Percentiles rank a stretch among this genome's conserved stretches.
These are phyloP conservation scores for Aspergillus awamori DNA, from an alignment of 2,329 filamentous ascomycete species.

Conservation along the genomic window DNA sequence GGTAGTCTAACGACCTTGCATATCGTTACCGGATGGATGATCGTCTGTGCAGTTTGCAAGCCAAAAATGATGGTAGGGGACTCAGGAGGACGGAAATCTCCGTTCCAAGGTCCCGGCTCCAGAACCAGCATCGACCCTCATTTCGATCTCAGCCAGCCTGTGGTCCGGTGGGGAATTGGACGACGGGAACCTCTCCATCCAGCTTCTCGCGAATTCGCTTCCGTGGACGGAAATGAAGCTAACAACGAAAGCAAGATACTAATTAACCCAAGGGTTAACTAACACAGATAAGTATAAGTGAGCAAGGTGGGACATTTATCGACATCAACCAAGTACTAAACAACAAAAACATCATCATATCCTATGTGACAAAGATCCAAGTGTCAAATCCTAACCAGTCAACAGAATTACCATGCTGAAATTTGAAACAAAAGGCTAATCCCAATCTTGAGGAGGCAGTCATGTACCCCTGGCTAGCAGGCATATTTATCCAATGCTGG, in stretches of 20 bases:
- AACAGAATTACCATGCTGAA: neutral
- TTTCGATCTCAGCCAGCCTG: constrained; percentile 5
- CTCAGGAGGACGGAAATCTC: neutral
- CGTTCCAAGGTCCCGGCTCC: neutral
- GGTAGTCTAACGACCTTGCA: neutral
- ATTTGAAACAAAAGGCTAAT: neutral
- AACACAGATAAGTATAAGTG: neutral
- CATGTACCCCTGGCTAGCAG: neutral
- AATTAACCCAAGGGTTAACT: neutral
- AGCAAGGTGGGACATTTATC: neutral
- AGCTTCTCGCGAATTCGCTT: neutral
- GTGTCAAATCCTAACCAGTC: neutral
- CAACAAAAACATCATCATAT: too few species aligned
- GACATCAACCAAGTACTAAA: neutral
- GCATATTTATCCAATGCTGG: neutral
- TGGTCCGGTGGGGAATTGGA: constrained; percentile 4
- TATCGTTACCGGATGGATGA: neutral
- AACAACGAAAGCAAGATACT: neutral
- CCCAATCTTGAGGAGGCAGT: neutral
- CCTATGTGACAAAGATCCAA: neutral
- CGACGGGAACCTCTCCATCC: neutral
- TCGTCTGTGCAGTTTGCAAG: neutral
- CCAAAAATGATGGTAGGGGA: neutral
- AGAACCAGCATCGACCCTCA: constrained; percentile 8
- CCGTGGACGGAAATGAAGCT: neutral